Base-by-base conservation (phyloP, 306 rosid species). In the Begonia loranthoides region DNA sequence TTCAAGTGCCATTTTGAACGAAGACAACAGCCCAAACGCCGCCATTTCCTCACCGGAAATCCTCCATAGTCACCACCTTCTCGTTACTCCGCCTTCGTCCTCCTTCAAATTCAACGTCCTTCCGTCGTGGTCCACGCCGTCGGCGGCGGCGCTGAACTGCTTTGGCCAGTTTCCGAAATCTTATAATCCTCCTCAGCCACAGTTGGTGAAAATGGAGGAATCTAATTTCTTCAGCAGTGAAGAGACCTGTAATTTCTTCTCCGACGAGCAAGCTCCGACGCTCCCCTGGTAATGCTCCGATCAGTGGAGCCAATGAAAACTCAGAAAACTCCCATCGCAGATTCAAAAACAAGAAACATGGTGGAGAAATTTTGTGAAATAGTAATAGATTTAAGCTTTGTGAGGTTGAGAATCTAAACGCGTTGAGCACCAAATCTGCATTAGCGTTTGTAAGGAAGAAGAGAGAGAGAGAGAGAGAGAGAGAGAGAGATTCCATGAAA, bases 231-330 rank as follows among this genome's bases (percentile, higher is more conserved):
- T 85, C 16, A 68, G 90, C 61, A 71, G 78, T 11, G 97, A 89
- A 12, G 97, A 89, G 59, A 57, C 90, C 12, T 82, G 94, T 54
- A 59, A 83, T 67, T 79, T 89, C 76, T 89, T 89, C 69, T 66
- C 94, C 1, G 97, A 85, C 21, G 97, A 85, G 41, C 97, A 82
- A 66, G 62, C 97, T 11, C 97, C 97, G 0, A 77, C 83, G 0
- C 73, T 89, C 55, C 97, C 58, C 19, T 89, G 97, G 97, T 85
- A 75, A 73, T 79, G 78, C 62, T 47, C 87, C 0, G 97, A 89
- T 11, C 87, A 73, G 62, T 58, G 62, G 62, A 58, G 49, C 54
- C 47, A 10, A 28, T 9, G 16, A 12, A 3, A n/a, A 22, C 28
- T 22, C 28, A 4, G 28, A 22, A 2, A 28, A 28, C 36, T 28